These are phyloP conservation scores for Mediolabrus comicus DNA, from an alignment of 108 stramenopile genomes.

Conservation along the genomic window DNA sequence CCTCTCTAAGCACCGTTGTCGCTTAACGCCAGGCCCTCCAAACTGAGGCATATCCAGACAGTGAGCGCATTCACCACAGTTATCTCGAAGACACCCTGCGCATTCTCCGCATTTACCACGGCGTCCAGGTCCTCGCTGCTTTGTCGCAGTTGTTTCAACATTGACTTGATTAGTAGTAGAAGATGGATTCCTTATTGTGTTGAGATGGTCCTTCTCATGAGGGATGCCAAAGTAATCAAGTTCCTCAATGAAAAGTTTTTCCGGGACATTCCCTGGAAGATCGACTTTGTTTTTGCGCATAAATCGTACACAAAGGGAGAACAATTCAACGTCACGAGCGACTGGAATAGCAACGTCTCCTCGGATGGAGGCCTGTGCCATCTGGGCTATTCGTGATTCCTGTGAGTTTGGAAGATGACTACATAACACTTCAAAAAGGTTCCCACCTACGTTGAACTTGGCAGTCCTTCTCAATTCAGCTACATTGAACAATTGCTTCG, in stretches of 20 bases:
- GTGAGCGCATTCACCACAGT: conserved; percentile 55
- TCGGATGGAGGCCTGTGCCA: conserved; percentile 11
- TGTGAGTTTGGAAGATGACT: conserved; percentile 5
- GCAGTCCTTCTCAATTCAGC: neutral
- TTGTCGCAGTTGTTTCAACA: neutral
- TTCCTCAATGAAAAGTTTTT: conserved; percentile 8
- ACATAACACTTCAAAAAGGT: conserved; percentile 8
- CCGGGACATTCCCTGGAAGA: conserved; percentile 5
- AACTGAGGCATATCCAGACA: conserved; percentile 59
- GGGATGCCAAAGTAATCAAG: conserved; percentile 13
- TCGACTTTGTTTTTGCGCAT: conserved; percentile 9
- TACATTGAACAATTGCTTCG: neutral
- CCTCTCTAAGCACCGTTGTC: conserved; percentile 23
- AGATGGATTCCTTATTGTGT: conserved; percentile 5
- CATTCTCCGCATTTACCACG: conserved; percentile 13
- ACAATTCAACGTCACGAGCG: conserved; percentile 13
- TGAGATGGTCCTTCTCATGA: conserved; percentile 2
- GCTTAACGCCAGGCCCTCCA: conserved; percentile 47
- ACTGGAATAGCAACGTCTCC: conserved; percentile 15
- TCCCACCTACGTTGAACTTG: conserved; percentile 16
- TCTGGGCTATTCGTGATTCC: conserved; percentile 13
- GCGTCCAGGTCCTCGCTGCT: neutral
- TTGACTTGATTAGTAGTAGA: no score
- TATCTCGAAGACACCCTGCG: conserved; percentile 27
- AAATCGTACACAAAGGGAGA: conserved; percentile 10